Conservation (phyloP, 1,139 yeast genomes). For the Taiozyma sp. region DNA sequence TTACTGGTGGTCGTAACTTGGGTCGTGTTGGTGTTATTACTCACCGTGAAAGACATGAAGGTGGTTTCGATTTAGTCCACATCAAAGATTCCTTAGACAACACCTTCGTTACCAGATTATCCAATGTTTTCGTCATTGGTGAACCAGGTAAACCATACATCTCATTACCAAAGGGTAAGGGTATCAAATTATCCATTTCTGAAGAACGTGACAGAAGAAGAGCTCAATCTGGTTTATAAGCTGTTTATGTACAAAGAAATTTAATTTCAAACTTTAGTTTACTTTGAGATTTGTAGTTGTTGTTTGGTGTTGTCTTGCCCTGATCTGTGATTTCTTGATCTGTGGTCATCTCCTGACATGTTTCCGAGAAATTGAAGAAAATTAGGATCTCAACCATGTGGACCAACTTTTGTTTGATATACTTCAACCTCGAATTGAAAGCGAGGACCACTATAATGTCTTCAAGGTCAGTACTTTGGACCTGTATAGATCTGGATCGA, state of each 20-base stretch:
- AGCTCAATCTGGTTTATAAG: slow-evolving; percentile 47
- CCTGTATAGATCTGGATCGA: not conserved
- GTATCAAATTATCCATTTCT: slow-evolving; percentile 95
- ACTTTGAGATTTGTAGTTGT: not conserved
- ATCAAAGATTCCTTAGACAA: slow-evolving; percentile 96
- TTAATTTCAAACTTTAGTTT: not conserved
- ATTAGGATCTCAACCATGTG: not conserved
- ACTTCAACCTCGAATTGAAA: not conserved
- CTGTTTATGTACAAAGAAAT: not conserved
- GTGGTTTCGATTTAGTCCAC: slow-evolving; percentile 99
- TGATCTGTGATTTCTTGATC: too few species aligned
- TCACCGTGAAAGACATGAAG: slow-evolving; percentile 99
- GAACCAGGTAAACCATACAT: slow-evolving; percentile 97
- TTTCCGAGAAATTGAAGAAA: not conserved
- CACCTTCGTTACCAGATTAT: slow-evolving; percentile 97
- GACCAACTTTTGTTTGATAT: not conserved
- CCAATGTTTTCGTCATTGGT: slow-evolving; percentile 96
- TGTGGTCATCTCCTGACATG: not conserved
- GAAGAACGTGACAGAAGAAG: slow-evolving; percentile 99
- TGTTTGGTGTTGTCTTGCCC: too few species aligned
- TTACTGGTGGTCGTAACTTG: slow-evolving; percentile 99
- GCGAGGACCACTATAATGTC: slow-evolving; percentile 10
- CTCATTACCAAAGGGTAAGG: slow-evolving; percentile 99
- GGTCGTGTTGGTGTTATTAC: slow-evolving; percentile 98
- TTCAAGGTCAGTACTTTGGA: slow-evolving; percentile 13